Base-by-base conservation (phyloP, 2,329 filamentous ascomycete species). In the Sporothrix pallida region DNA sequence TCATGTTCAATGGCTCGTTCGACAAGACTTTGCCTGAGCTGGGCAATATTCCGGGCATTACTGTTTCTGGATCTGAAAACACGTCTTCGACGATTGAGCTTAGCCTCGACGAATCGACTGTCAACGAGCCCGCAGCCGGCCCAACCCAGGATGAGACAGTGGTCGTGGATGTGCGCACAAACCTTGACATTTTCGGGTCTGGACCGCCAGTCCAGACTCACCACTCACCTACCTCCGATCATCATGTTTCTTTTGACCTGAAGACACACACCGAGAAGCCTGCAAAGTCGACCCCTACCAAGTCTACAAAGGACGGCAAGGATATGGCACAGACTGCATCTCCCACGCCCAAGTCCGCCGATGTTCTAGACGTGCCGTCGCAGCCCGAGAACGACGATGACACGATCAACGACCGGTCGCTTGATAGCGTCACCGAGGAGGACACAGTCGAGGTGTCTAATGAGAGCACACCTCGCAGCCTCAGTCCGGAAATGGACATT, bases 161-260 rank as follows among this genome's bases (percentile, higher is more conserved):
- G 1, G 74, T 80, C 37, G 78, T 82, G 17, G 81, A 82, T 58
- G 78, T 80, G 15, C 79, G 80, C 37, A 77, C 75, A 4, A 81
- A 80, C 46, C 76, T 80, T 0, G 80, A 82, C 73, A 82, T 82
- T 2, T 82, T 82, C 63, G 79, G 79, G 2, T 74, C 73, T 0
- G 71, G 68, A 1, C 74, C 74, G 31, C 68, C 74, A 1, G 62
- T 72, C 73, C 76, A 56, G 44, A 52, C 26, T 0, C 70, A 62
- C 12, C 70, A 63, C 20, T 52, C 67, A 9, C 42, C 73, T 23
- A 54, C 46, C 5, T 17, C 20, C 9, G 42, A 68, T 13, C 67
- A 50, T 6, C 71, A 60, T 54, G 58, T 46, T 5, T 72, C 73
- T 2, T 72, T 70, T 15, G 70, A 60, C 23, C 10, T 69, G 44